These are phyloP conservation scores for Alternaria metachromatica DNA, from an alignment of 2,329 filamentous ascomycete species.

Conservation along the genomic window DNA sequence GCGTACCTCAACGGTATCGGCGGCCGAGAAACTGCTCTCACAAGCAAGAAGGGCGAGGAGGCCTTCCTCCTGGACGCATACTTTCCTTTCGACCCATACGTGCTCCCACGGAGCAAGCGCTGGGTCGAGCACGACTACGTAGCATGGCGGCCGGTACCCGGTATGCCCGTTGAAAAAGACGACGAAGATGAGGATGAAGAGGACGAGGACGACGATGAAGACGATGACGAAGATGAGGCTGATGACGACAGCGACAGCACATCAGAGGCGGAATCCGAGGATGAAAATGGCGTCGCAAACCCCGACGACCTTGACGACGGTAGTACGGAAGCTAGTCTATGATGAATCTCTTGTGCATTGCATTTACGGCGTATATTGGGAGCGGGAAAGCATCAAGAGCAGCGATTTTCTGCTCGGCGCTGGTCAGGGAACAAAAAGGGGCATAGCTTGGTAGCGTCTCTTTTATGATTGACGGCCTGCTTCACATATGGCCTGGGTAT, in stretches of 20 bases:
- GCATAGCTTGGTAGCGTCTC: neutral
- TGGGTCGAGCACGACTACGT: constrained; percentile 74
- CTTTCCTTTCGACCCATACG: constrained; percentile 97
- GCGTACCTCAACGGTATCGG: constrained; percentile 54
- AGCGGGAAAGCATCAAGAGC: neutral
- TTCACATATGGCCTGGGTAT: neutral
- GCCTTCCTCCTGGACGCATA: constrained; percentile 89
- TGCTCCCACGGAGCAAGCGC: constrained; percentile 81
- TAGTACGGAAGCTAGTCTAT: constrained; percentile 10
- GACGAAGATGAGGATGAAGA: constrained; percentile 51
- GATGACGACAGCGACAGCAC: constrained; percentile 14
- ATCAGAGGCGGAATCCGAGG: constrained; percentile 3
- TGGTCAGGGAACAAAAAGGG: neutral
- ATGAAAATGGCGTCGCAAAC: neutral
- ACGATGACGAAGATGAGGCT: constrained; percentile 2
- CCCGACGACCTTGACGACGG: constrained; percentile 8
- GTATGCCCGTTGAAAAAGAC: constrained; percentile 52
- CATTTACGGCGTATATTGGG: neutral
- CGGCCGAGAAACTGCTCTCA: constrained; percentile 62
- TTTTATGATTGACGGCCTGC: neutral
- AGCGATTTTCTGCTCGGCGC: neutral
- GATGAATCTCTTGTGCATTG: neutral
- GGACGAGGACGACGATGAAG: constrained; percentile 11
- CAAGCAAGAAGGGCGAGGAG: constrained; percentile 70
- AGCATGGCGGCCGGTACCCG: constrained; percentile 47